Evolutionary conservation across 1,284 basidiomycete species (phyloP).

Genomic region (Ustilago shanxiensis): DNA sequence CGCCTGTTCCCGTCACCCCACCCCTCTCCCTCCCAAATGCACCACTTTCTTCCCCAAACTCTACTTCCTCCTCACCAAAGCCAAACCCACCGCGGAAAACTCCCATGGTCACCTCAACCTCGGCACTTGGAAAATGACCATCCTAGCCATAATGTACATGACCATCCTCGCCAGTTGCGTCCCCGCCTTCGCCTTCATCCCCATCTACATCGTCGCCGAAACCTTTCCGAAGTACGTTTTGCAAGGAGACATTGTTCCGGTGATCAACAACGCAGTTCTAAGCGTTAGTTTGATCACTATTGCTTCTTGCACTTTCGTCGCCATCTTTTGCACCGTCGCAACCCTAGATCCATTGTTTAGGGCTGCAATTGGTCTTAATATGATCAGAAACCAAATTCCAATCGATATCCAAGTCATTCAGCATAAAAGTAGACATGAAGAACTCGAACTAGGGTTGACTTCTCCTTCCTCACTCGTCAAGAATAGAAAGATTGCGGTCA

Average conservation of each 20-base stretch:
- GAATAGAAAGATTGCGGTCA: not conserved
- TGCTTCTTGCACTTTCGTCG: conserved; percentile 15
- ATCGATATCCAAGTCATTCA: conserved; percentile 20
- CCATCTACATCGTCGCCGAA: conserved; percentile 14
- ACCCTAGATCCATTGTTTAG: conserved; percentile 39
- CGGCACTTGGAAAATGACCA: conserved; percentile 32
- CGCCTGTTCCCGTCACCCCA: not conserved
- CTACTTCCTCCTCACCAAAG: conserved; percentile 19
- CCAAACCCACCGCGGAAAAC: not conserved
- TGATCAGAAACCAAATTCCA: conserved; percentile 8
- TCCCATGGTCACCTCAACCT: not conserved
- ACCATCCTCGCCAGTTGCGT: conserved; percentile 6
- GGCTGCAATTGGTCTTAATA: conserved; percentile 31
- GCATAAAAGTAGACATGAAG: conserved; percentile 5
- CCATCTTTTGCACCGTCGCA: conserved; percentile 21
- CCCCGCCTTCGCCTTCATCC: conserved; percentile 11
- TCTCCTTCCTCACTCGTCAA: not conserved
- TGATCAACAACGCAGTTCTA: not conserved
- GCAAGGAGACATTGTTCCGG: not conserved
- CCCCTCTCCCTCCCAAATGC: conserved; percentile 6
- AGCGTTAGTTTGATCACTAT: conserved; percentile 10
- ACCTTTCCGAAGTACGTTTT: not conserved
- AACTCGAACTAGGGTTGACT: not conserved
- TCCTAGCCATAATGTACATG: conserved; percentile 16
- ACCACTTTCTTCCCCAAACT: conserved; percentile 5